These are phyloP conservation scores for Euphorbia celastroides DNA, from an alignment of 441 rosid species.

Conservation along the genomic window DNA sequence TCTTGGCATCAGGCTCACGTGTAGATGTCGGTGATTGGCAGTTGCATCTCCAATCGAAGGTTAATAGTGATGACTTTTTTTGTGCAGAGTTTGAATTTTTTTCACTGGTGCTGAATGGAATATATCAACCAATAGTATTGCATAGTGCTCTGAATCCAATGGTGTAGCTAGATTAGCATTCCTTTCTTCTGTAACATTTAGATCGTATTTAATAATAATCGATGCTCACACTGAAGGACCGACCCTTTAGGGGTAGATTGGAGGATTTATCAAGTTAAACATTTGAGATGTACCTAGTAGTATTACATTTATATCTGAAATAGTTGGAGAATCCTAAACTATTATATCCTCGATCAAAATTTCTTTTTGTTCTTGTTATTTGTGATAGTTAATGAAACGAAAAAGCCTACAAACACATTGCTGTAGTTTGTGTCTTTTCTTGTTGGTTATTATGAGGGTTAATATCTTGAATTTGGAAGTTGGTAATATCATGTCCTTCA, in stretches of 20 bases:
- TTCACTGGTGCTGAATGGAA: background rate
- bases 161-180: background rate
- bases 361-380: background rate
- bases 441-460: background rate
- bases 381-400: background rate
- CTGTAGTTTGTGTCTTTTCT: background rate
- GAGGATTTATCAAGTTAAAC: background rate
- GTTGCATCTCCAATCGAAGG: conserved; percentile 76
- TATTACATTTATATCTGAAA: background rate
- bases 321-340: background rate
- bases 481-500: background rate
- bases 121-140: background rate
- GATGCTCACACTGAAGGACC: background rate
- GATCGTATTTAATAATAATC: background rate
- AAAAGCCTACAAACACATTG: background rate
- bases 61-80: conserved; percentile 24
- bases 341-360: background rate
- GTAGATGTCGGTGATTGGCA: conserved; percentile 80
- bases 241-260: background rate
- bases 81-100: conserved; percentile 7
- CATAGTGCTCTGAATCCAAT: background rate
- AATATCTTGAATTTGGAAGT: background rate
- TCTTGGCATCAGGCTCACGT: conserved; percentile 80
- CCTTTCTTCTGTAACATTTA: background rate
- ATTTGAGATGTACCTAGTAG: background rate